phyloP scores from a whole-genome alignment of 371 early-diverging fungal species.

The Mucor velutinosus region DNA sequence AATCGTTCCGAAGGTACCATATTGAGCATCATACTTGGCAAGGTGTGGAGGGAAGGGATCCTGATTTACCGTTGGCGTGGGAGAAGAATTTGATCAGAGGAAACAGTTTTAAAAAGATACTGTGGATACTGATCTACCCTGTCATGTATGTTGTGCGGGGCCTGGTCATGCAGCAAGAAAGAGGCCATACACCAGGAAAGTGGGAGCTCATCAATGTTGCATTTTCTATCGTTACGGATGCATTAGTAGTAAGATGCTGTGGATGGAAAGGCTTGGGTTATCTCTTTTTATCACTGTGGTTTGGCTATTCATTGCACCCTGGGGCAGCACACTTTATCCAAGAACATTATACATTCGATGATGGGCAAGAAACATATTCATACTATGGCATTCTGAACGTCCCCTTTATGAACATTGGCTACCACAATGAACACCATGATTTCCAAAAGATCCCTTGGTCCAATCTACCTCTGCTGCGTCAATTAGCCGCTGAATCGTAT shows the following conservation, averaged over 20 bases:
- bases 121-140: constrained; percentile 88
- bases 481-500: constrained; percentile 91
- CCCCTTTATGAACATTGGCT: constrained; percentile 86
- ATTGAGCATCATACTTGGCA: constrained; percentile 96
- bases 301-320: constrained; percentile 94
- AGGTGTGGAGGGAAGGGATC: constrained; percentile 94
- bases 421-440: constrained; percentile 99
- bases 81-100: constrained; percentile 81
- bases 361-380: constrained; percentile 96
- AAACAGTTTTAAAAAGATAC: constrained; percentile 72
- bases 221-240: constrained; percentile 67
- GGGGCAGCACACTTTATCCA: constrained; percentile 97
- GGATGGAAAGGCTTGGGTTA: constrained; percentile 77
- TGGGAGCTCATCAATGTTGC: constrained; percentile 86
- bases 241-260: constrained; percentile 58
- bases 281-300: constrained; percentile 76
- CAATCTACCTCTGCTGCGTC: constrained; percentile 77
- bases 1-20: constrained; percentile 92
- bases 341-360: constrained; percentile 96
- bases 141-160: constrained; percentile 92
- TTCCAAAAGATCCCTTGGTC: constrained; percentile 91
- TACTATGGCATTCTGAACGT: constrained; percentile 94
- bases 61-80: constrained; percentile 92
- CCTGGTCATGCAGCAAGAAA: constrained; percentile 64
- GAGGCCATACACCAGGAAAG: constrained; percentile 65